Evolutionary conservation across 2,329 filamentous ascomycete species (phyloP).

Genomic region (Chaetomium strumarium): DNA sequence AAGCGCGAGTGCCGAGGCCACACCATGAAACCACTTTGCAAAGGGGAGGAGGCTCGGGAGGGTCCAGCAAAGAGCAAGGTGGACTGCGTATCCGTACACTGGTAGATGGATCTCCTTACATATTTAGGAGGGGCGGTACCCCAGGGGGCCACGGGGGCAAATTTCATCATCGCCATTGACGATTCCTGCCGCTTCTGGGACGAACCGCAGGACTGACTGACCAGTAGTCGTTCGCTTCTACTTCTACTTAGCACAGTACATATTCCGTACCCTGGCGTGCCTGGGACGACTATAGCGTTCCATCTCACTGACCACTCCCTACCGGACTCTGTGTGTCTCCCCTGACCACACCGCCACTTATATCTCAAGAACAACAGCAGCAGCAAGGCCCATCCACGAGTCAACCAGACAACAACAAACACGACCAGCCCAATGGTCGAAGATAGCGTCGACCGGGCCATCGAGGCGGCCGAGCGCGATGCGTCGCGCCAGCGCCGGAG

Average conservation of each 20-base stretch:
- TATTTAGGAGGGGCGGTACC: not conserved
- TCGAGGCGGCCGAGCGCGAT: constrained; percentile 49
- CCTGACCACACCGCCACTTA: not conserved
- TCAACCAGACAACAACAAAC: not conserved
- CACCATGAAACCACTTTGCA: not conserved
- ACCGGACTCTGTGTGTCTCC: constrained; percentile 5
- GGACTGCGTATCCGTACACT: not conserved
- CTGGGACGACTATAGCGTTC: not conserved
- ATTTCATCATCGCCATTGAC: not conserved
- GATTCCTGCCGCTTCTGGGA: not conserved
- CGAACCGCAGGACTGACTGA: not conserved
- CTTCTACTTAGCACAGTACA: not conserved
- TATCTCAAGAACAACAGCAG: not conserved
- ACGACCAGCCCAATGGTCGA: constrained; percentile 32
- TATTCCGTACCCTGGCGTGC: not conserved
- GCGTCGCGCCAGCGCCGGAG: constrained; percentile 41
- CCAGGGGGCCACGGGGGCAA: not conserved
- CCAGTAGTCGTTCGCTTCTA: constrained; percentile 1
- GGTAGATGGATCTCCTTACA: not conserved
- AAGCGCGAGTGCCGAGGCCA: constrained; percentile 16
- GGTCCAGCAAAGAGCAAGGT: not conserved
- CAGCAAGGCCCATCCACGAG: not conserved
- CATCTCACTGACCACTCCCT: not conserved
- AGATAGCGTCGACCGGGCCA: constrained; percentile 49
- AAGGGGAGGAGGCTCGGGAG: not conserved